Evolutionary conservation across 2,329 filamentous ascomycete genomes (phyloP).

Genomic region (Sporothrix brunneoviolacea): DNA sequence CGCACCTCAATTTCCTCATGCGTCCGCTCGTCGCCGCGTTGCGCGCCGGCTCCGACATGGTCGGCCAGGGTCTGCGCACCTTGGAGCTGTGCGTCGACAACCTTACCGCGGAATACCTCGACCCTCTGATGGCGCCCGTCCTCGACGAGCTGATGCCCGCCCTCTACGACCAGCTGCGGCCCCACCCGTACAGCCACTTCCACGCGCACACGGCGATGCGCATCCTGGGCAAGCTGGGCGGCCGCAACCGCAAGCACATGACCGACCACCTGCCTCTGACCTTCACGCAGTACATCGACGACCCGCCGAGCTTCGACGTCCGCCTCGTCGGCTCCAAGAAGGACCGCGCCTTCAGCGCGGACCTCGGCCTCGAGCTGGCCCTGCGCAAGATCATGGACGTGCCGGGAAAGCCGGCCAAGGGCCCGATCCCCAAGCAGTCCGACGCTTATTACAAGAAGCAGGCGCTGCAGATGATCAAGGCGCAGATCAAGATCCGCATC

Average conservation of each 20-base stretch:
- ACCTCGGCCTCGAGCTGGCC: slow-evolving; percentile 80
- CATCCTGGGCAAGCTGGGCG: slow-evolving; percentile 92
- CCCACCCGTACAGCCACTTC: slow-evolving; percentile 92
- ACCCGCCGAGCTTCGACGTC: slow-evolving; percentile 79
- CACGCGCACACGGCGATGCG: slow-evolving; percentile 97
- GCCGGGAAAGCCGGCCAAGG: slow-evolving; percentile 50
- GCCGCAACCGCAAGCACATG: slow-evolving; percentile 91
- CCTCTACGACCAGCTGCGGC: slow-evolving; percentile 89
- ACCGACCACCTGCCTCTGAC: slow-evolving; percentile 78
- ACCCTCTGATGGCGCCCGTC: slow-evolving; percentile 98
- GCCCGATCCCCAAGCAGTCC: slow-evolving; percentile 47
- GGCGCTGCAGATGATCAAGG: slow-evolving; percentile 77
- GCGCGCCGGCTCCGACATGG: slow-evolving; percentile 83
- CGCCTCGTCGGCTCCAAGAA: slow-evolving; percentile 83
- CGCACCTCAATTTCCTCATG: slow-evolving; percentile 96
- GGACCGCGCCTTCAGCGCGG: slow-evolving; percentile 79
- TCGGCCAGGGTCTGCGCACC: slow-evolving; percentile 87
- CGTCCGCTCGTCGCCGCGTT: slow-evolving; percentile 92
- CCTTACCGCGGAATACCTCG: slow-evolving; percentile 91
- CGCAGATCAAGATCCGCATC: slow-evolving; percentile 85
- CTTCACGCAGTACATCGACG: slow-evolving; percentile 81
- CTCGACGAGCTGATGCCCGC: slow-evolving; percentile 99
- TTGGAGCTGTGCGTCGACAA: slow-evolving; percentile 97
- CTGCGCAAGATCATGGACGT: slow-evolving; percentile 81
- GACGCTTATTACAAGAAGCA: slow-evolving; percentile 91